Percentiles rank a stretch among this genome's conserved stretches.
phyloP scores from a whole-genome alignment of 2,329 filamentous ascomycete species.

The Ceratocystis variospora region DNA sequence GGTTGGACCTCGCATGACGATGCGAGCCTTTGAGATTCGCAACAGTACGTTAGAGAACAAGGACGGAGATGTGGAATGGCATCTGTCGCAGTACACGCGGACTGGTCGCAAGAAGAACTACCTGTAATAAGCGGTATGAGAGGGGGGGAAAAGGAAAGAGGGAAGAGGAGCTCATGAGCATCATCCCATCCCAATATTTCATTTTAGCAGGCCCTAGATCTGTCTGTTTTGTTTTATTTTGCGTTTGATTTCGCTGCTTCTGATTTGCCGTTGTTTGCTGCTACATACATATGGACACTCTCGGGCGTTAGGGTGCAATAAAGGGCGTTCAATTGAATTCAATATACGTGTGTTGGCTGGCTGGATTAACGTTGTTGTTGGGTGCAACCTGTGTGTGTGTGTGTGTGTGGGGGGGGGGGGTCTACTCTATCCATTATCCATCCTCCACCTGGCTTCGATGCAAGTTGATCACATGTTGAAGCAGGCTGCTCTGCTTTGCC shows the following conservation, averaged over 20 bases:
- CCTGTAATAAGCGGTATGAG: constrained; percentile 48
- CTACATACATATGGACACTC: neutral
- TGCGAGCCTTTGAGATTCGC: constrained; percentile 86
- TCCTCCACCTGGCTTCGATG: too few species aligned
- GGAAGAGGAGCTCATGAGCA: neutral
- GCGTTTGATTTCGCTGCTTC: neutral
- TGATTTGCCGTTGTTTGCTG: constrained; percentile 2
- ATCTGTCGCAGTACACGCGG: constrained; percentile 85
- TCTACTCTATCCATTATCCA: too few species aligned
- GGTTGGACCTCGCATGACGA: constrained; percentile 91
- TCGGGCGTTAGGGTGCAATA: constrained; percentile 18
- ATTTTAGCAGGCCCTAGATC: neutral
- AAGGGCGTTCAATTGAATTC: constrained; percentile 7
- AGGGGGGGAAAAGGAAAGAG: neutral
- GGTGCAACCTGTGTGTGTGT: too few species aligned
- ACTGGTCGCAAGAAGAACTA: constrained; percentile 95
- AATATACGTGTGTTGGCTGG: neutral
- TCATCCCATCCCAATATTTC: neutral
- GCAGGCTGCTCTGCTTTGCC: too few species aligned
- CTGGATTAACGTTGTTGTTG: too few species aligned
- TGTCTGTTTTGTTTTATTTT: constrained; percentile 4
- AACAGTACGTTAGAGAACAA: constrained; percentile 86
- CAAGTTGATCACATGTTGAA: too few species aligned
- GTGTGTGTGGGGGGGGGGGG: too few species aligned
- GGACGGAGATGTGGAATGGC: constrained; percentile 93